Conservation (phyloP, 208 protist species). For the Borovskyia barvae region DNA sequence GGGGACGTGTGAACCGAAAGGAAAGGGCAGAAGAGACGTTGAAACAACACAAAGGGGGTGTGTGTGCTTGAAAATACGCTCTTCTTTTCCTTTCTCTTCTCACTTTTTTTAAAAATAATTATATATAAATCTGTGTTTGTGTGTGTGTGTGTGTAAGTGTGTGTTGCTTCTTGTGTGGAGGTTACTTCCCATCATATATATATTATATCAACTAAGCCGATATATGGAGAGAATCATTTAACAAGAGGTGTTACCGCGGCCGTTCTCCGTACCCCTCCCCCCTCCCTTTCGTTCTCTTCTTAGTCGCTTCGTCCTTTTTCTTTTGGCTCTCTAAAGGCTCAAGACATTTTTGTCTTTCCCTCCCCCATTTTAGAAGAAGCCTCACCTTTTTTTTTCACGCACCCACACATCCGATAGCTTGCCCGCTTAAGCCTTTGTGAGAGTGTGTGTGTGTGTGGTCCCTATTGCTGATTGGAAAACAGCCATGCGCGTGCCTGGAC, state of each 20-base stretch:
- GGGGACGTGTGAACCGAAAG: too few relatives aligned
- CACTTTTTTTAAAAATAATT: too few relatives aligned
- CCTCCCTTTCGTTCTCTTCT: slow-evolving; percentile 1
- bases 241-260: neutral
- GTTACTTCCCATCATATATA: neutral
- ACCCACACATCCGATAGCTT: neutral
- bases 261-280: neutral
- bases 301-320: slow-evolving; percentile 7
- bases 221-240: neutral
- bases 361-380: neutral
- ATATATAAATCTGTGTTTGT: too few relatives aligned
- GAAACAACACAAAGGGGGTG: too few relatives aligned
- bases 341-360: neutral
- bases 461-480: neutral
- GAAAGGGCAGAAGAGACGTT: too few relatives aligned
- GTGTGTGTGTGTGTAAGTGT: neutral
- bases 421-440: slow-evolving; percentile 4
- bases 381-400: neutral
- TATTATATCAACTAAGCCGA: neutral
- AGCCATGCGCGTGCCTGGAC: too few relatives aligned
- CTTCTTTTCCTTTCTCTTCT: too few relatives aligned
- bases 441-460: slow-evolving; percentile 2
- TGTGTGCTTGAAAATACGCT: too few relatives aligned
- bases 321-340: neutral
- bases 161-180: neutral